phyloP scores from a whole-genome alignment of 1,284 basidiomycete species.

The Thecaphora frezii region DNA sequence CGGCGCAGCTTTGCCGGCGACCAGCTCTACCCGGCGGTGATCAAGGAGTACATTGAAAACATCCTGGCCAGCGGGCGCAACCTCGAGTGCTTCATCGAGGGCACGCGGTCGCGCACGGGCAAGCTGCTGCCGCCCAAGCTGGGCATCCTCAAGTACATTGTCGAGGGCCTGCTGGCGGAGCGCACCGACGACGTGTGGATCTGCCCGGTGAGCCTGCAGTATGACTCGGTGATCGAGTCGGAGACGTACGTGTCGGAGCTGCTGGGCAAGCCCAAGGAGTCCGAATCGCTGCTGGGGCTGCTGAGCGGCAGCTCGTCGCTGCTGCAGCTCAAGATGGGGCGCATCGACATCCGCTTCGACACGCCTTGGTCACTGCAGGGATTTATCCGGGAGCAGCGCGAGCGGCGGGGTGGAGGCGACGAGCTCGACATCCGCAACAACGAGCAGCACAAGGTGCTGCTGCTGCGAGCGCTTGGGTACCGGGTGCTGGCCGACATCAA shows the following conservation, averaged over 20 bases:
- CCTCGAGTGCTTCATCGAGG: constrained; percentile 59
- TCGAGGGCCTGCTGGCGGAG: constrained; percentile 54
- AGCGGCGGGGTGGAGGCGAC: constrained; percentile 31
- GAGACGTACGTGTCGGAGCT: constrained; percentile 60
- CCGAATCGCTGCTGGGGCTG: constrained; percentile 58
- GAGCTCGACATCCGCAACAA: constrained; percentile 39
- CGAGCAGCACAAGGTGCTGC: constrained; percentile 43
- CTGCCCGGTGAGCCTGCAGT: constrained; percentile 60
- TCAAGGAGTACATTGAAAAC: constrained; percentile 60
- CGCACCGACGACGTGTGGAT: constrained; percentile 58
- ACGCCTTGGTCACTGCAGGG: constrained; percentile 59
- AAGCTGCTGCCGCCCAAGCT: constrained; percentile 60
- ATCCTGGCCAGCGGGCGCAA: constrained; percentile 57
- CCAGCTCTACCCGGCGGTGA: constrained; percentile 58
- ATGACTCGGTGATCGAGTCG: constrained; percentile 60
- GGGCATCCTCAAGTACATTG: constrained; percentile 60
- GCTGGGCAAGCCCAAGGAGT: constrained; percentile 60
- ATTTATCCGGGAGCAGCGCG: constrained; percentile 55
- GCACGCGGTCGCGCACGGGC: constrained; percentile 59
- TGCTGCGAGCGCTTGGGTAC: constrained; percentile 59
- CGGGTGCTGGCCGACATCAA: constrained; percentile 60
- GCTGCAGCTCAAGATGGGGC: constrained; percentile 57
- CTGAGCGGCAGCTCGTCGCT: constrained; percentile 55
- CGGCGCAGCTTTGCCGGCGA: constrained; percentile 58
- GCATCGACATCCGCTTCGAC: constrained; percentile 61